Base-by-base conservation (phyloP, 225 moss, liverwort and hornwort species). In the Marchantia paleacea region DNA sequence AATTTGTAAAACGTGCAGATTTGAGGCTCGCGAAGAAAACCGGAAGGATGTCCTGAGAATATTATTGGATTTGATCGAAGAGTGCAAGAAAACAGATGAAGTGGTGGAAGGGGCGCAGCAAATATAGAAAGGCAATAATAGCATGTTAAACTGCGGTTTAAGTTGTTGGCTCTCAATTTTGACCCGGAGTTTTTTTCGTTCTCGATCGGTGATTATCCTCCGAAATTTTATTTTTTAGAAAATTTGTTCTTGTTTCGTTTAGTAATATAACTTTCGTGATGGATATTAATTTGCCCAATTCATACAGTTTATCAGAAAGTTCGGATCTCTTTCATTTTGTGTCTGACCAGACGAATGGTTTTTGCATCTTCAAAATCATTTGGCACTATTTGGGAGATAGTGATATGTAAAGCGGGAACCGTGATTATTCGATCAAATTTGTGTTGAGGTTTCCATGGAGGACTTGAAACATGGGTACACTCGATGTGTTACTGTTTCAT, bases 11-110 rank as follows among this genome's bases (percentile, higher is more conserved):
- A 6, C 55, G 54, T 73, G 49, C 84, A 95, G 88, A 78, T 93
- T 83, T 75, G 92, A 95, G 80, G 87, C 90, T 52, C 93, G 93
- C 78, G 95, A 95, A 83, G 93, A 95, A 53, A 95, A 99, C 78
- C 89, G 90, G 73, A 99, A 95, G 63, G 92, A 95, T 26, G 90
- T 90, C 62, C 52, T 99, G 71, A 91, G 90, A 78, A 94, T 85
- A 73, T 81, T 95, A 64, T 85, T 91, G 47, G 88, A 86, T 48
- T 86, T 96, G 51, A 90, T 94, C 79, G 86, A 92, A 39, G 90
- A 92, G 86, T 92, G 87, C 64, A 89, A 94, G 79, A 91, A 86
- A 86, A 83, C 86, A 72, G 77, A 80, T 29, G 75, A 81, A 18
- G 52, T 55, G 53, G 8, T 4, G 16, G 84, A 77, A 28, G 62